Base-by-base conservation (phyloP, 495 filamentous ascomycete species). In the Penicillium daleae region DNA sequence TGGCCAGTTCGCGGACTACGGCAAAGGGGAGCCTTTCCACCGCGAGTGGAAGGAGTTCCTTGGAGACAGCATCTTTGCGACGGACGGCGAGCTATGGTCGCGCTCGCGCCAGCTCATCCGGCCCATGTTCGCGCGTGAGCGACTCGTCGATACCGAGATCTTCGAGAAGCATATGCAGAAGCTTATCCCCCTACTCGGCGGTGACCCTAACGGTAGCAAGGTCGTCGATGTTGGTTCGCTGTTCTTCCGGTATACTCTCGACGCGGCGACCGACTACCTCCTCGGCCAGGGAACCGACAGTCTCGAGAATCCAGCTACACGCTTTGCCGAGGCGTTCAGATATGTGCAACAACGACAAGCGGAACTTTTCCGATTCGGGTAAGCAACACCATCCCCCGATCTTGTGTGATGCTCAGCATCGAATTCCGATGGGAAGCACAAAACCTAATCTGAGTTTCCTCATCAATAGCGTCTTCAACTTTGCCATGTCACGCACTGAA, bases 221-320 rank as follows among this genome's bases (percentile, higher is more conserved):
- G 79, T 83, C 2, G 79, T 92, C 22, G 86, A 96, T 71, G 82
- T 94, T 35, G 81, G 82, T 32, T 83, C 87, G 9, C 78, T 93
- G 21, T 88, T 94, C 72, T 93, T 91, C 79, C 84, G 91, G 9
- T 91, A 89, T 65, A 93, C 92, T 1, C 79, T 97, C 10, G 93
- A 97, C 71, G 79, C 88, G 2, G 87, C 91, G 2, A 95, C 93
- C 15, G 90, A 94, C 60, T 97, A 95, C 70, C 77, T 97, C 35
- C 83, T 97, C n/a, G 93, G 93, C 15, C 78, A 87, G 51, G 86
- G 87, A 55, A 86, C 91, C 15, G 82, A 90, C 62, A 92, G 87
- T 65, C 78, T 93, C n/a, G 76, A 78, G n/a, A 82, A 81, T 56
- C 76, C 83, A 6, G 70, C 76, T 24, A 76, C 71, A 2, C 59